These are phyloP conservation scores for Teratosphaeria gauchensis DNA, from an alignment of 2,329 filamentous ascomycete genomes.

Conservation along the genomic window DNA sequence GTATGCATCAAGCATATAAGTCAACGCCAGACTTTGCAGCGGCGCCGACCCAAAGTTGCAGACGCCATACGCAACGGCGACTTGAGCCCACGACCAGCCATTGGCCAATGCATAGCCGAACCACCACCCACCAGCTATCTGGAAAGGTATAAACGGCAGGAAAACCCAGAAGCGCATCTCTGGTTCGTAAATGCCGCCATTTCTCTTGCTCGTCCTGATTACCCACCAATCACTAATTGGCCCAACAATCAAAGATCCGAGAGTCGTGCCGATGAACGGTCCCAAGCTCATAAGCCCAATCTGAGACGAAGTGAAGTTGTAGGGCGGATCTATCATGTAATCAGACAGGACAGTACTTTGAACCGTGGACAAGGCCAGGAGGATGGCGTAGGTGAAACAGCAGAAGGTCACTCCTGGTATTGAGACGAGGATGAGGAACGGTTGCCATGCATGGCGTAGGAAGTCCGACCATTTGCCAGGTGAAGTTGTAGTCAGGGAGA, in stretches of 20 bases:
- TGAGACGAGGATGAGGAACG: conserved; percentile 27
- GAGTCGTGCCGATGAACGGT: conserved; percentile 31
- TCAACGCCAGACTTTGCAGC: conserved; percentile 27
- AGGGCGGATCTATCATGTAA: conserved; percentile 28
- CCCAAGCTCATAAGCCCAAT: conserved; percentile 44
- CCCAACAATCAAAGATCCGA: conserved; percentile 38
- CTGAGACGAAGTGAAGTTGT: conserved; percentile 40
- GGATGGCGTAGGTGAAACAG: conserved; percentile 28
- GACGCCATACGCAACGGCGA: conserved; percentile 31
- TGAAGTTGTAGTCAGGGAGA: conserved; percentile 28
- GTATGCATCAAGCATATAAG: conserved; percentile 32
- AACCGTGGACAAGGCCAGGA: conserved; percentile 31
- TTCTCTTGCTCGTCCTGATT: conserved; percentile 23
- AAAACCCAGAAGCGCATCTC: conserved; percentile 27
- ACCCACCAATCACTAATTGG: conserved; percentile 38
- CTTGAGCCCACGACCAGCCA: conserved; percentile 17
- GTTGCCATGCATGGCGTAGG: conserved; percentile 28
- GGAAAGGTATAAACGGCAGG: conserved; percentile 25
- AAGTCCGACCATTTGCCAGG: conserved; percentile 22
- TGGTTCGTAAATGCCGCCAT: conserved; percentile 27
- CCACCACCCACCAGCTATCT: conserved; percentile 26
- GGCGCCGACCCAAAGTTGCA: conserved; percentile 29
- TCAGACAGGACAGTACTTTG: conserved; percentile 28
- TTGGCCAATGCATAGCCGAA: conserved; percentile 28
- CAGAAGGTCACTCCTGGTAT: conserved; percentile 32